phyloP scores from a whole-genome alignment of 2,329 filamentous ascomycete genomes.

The Colletotrichum spaethianum region DNA sequence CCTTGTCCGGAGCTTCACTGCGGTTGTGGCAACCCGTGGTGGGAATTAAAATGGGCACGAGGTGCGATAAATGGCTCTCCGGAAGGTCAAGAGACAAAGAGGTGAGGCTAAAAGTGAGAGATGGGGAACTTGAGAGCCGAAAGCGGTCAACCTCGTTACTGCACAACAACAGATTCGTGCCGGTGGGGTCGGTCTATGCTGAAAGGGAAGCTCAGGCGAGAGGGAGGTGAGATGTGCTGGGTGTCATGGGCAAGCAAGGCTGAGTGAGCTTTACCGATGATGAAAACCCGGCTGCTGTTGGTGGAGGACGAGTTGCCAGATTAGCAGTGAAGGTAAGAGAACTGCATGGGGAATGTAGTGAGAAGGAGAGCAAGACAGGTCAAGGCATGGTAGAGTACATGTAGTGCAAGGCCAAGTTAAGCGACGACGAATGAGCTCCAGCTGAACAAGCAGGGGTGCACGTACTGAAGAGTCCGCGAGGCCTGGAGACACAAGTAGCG shows the following conservation, averaged over 20 bases:
- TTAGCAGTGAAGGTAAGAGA: slow-evolving; percentile 10
- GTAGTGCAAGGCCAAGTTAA: slow-evolving; percentile 16
- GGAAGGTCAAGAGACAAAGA: neutral
- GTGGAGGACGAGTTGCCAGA: slow-evolving; percentile 1
- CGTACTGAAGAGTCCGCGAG: slow-evolving; percentile 16
- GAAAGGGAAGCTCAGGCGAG: neutral
- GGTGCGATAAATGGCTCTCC: slow-evolving; percentile 24
- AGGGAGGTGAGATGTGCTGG: neutral
- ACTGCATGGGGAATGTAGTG: slow-evolving; percentile 1
- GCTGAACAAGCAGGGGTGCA: slow-evolving; percentile 28
- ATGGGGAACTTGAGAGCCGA: slow-evolving; percentile 15
- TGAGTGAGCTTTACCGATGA: slow-evolving; percentile 8
- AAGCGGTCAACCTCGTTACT: slow-evolving; percentile 17
- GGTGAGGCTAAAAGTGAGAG: neutral
- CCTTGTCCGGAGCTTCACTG: slow-evolving; percentile 3
- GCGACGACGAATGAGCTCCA: slow-evolving; percentile 11
- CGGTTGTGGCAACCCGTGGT: slow-evolving; percentile 7
- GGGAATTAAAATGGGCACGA: slow-evolving; percentile 34
- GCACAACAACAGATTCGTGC: neutral
- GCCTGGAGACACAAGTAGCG: slow-evolving; percentile 7
- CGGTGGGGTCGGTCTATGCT: neutral
- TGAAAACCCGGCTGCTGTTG: neutral
- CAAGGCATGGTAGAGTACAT: slow-evolving; percentile 24
- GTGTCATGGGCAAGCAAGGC: slow-evolving; percentile 18
- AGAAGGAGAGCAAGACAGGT: slow-evolving; percentile 5